Evolutionary conservation across 1,284 basidiomycete species (phyloP).

Genomic region (Ganoderma meredithae): DNA sequence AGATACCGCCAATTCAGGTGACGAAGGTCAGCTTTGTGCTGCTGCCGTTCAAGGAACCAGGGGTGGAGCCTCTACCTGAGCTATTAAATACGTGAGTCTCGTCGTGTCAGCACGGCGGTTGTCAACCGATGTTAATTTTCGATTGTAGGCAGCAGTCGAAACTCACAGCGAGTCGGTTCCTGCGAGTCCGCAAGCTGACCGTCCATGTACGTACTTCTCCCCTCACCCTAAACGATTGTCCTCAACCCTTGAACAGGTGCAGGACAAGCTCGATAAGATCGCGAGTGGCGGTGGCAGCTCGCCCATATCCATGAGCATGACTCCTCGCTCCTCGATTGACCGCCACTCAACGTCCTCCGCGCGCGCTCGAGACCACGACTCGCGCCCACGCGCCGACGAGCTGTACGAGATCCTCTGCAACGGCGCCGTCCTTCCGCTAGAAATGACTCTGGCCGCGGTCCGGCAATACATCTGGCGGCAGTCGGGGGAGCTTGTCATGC

Average conservation of each 20-base stretch:
- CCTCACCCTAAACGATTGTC: background rate
- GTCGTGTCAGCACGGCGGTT: conserved; percentile 4
- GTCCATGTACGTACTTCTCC: conserved; percentile 67
- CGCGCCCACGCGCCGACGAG: conserved; percentile 68
- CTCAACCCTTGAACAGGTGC: conserved; percentile 57
- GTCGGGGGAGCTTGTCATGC: conserved; percentile 81
- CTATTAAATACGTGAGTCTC: conserved; percentile 75
- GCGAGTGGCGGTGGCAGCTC: conserved; percentile 31
- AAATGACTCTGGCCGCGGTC: conserved; percentile 90
- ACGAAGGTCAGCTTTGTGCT: conserved; percentile 90
- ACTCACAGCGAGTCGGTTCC: conserved; percentile 85
- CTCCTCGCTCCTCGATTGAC: conserved; percentile 57
- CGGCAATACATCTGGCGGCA: conserved; percentile 89
- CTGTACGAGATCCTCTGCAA: conserved; percentile 90
- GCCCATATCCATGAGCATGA: conserved; percentile 43
- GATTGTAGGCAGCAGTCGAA: conserved; percentile 74
- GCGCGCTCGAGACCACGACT: conserved; percentile 25
- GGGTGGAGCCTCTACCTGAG: conserved; percentile 71
- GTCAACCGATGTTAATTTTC: conserved; percentile 19
- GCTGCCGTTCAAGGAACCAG: conserved; percentile 74
- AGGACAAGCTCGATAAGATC: conserved; percentile 85
- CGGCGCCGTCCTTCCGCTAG: conserved; percentile 77
- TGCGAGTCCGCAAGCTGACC: conserved; percentile 87
- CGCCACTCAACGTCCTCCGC: conserved; percentile 36
- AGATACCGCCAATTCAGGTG: conserved; percentile 54